Evolutionary conservation across 208 protist species (phyloP).

Genomic region (Crithidia brevicula): DNA sequence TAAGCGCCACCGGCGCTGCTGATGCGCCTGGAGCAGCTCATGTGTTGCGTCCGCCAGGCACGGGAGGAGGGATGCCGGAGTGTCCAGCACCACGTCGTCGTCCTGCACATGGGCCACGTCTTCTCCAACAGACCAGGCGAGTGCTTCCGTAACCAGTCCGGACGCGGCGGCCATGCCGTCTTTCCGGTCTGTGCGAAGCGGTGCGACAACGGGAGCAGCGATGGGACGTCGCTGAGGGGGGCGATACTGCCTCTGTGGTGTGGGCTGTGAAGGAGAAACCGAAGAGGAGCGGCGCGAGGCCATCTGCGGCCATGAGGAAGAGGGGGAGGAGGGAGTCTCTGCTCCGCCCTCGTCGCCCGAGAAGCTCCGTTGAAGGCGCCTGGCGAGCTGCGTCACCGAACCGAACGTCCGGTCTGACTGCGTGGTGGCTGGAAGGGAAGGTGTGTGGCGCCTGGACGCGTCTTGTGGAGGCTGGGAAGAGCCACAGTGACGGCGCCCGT

Average conservation of each 20-base stretch:
- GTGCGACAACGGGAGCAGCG: no score
- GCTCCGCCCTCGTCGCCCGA: neutral
- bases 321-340: neutral
- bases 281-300: neutral
- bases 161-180: neutral
- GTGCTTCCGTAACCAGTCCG: neutral
- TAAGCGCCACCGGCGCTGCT: neutral
- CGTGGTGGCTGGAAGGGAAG: no score
- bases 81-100: conserved; percentile 60
- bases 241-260: neutral
- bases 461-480: neutral
- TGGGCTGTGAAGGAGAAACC: neutral
- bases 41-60: neutral
- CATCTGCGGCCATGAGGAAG: neutral
- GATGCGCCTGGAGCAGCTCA: conserved; percentile 12
- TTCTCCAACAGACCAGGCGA: neutral
- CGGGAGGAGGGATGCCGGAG: conserved; percentile 37
- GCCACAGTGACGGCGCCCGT: neutral
- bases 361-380: conserved; percentile 7
- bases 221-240: no score
- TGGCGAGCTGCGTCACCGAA: neutral
- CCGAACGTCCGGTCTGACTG: no score
- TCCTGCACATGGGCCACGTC: conserved; percentile 33
- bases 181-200: no score
- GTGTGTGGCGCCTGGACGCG: no score